Evolutionary conservation across 23 red algal species (phyloP).

Genomic region (Pyropia haitanensis): DNA sequence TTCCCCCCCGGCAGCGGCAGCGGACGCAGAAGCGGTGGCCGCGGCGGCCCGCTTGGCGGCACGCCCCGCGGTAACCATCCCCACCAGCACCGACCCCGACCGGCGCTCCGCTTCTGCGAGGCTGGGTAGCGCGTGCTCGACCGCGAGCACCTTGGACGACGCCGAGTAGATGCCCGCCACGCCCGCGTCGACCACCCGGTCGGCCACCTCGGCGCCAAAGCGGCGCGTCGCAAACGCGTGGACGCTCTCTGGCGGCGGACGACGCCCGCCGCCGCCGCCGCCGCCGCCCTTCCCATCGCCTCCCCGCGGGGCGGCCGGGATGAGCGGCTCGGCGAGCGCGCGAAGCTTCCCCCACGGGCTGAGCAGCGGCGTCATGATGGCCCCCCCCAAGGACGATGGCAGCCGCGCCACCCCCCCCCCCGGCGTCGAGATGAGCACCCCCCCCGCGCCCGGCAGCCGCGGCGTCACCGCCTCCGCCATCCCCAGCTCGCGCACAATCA

Average conservation of each 20-base stretch:
- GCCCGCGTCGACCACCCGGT: conserved; percentile 36
- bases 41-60: background rate
- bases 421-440: conserved; percentile 21
- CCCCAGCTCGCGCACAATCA: conserved; percentile 34
- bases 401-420: conserved; percentile 40
- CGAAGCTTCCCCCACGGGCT: conserved; percentile 27
- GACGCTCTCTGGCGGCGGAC: conserved; percentile 15
- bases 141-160: conserved; percentile 9
- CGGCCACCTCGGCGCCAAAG: conserved; percentile 52
- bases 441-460: conserved; percentile 25
- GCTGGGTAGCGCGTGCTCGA: conserved; percentile 30
- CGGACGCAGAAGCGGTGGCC: too few species aligned
- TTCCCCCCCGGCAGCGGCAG: too few species aligned
- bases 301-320: background rate
- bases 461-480: conserved; percentile 10
- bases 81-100: conserved; percentile 32
- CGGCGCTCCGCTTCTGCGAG: conserved; percentile 27
- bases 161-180: conserved; percentile 51
- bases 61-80: conserved; percentile 14
- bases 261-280: too few species aligned
- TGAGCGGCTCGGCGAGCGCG: conserved; percentile 21
- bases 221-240: conserved; percentile 32
- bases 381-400: conserved; percentile 27
- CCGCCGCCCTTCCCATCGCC: background rate
- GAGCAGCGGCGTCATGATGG: conserved; percentile 12